Percentiles rank a stretch among this genome's conserved stretches.
Evolutionary conservation across 2,329 filamentous ascomycete genomes (phyloP).

Genomic region (Orbilia ellipsospora): DNA sequence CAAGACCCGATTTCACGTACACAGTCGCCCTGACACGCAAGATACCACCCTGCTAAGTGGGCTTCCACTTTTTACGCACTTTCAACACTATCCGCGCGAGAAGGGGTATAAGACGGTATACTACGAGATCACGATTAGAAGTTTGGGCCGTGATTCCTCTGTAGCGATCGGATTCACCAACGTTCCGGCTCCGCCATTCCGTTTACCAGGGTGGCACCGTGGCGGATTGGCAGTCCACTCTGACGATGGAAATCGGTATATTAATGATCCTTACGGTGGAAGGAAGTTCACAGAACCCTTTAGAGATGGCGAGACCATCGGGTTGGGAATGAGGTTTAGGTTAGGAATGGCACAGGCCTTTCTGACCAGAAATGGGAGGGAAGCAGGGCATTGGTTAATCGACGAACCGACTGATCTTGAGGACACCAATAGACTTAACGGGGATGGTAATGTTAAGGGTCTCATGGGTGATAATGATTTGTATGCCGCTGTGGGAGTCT

Average conservation of each 20-base stretch:
- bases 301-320: slow-evolving; percentile 73
- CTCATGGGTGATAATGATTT: slow-evolving; percentile 78
- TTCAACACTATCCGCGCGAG: slow-evolving; percentile 70
- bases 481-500: slow-evolving; percentile 76
- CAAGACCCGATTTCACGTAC: slow-evolving; percentile 64
- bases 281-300: slow-evolving; percentile 75
- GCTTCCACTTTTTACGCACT: slow-evolving; percentile 74
- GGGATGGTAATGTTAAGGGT: slow-evolving; percentile 65
- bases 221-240: slow-evolving; percentile 80
- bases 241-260: slow-evolving; percentile 80
- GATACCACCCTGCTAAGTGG: slow-evolving; percentile 76
- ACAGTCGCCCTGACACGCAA: slow-evolving; percentile 55
- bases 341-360: slow-evolving; percentile 69
- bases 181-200: slow-evolving; percentile 79
- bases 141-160: slow-evolving; percentile 65
- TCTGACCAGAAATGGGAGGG: slow-evolving; percentile 74
- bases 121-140: slow-evolving; percentile 74
- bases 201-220: slow-evolving; percentile 83
- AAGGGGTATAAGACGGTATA: slow-evolving; percentile 70
- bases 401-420: slow-evolving; percentile 76
- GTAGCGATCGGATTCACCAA: slow-evolving; percentile 78
- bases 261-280: slow-evolving; percentile 80
- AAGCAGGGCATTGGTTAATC: slow-evolving; percentile 74
- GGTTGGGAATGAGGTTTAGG: slow-evolving; percentile 74
- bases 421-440: slow-evolving; percentile 37